These are phyloP conservation scores for Hordeum vulgare DNA, from an alignment of 176 grass and related monocot species.

Conservation along the genomic window DNA sequence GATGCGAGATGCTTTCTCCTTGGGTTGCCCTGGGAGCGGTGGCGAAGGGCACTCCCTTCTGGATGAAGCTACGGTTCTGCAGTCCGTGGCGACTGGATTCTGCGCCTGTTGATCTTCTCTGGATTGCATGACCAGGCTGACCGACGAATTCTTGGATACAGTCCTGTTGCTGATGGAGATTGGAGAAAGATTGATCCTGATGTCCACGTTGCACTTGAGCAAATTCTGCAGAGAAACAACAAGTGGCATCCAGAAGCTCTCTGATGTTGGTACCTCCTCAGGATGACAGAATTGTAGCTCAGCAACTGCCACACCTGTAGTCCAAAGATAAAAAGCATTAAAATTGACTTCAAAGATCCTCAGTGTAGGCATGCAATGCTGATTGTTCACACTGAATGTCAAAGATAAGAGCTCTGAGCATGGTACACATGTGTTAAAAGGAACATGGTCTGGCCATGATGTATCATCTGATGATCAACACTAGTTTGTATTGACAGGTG, in stretches of 20 bases:
- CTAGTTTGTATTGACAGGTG: not conserved
- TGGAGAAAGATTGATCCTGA: slow-evolving; percentile 50
- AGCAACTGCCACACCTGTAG: slow-evolving; percentile 58
- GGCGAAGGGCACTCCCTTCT: slow-evolving; percentile 29
- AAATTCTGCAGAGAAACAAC: slow-evolving; percentile 58
- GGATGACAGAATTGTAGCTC: slow-evolving; percentile 60
- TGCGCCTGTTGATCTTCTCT: slow-evolving; percentile 27
- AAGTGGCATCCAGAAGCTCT: slow-evolving; percentile 61
- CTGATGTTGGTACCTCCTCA: slow-evolving; percentile 40
- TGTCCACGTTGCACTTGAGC: slow-evolving; percentile 71
- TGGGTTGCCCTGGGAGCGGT: not conserved
- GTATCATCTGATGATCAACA: not conserved
- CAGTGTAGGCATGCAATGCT: not conserved
- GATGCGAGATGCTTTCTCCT: slow-evolving; percentile 24
- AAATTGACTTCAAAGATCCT: not conserved
- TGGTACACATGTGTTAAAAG: not conserved
- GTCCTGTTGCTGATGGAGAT: not conserved
- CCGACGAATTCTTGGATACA: slow-evolving; percentile 32
- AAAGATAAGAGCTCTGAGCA: not conserved
- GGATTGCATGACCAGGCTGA: slow-evolving; percentile 44
- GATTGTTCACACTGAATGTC: not conserved
- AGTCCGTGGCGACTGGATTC: not conserved
- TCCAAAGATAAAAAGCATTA: not conserved
- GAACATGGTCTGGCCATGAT: not conserved
- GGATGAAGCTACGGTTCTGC: slow-evolving; percentile 33